Percentiles rank a stretch among this genome's conserved stretches.
Evolutionary conservation across 441 rosid genomes (phyloP).

Genomic region (Arabidopsis lyrata): DNA sequence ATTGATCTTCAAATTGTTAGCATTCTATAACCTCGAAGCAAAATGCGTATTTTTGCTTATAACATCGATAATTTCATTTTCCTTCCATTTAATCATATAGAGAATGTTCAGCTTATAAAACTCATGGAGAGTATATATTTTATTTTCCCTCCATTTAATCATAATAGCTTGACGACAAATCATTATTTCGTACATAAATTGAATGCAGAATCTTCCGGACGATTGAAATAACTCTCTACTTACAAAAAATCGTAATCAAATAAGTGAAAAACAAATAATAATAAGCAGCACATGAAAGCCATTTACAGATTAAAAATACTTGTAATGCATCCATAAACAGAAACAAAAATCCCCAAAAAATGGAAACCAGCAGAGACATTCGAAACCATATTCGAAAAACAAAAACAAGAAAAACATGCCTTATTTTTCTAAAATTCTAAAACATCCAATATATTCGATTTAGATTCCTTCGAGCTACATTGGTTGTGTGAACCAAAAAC

Average conservation of each 20-base stretch:
- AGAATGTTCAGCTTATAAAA: background rate
- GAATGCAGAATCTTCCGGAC: constrained; percentile 42
- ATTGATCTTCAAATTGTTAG: background rate
- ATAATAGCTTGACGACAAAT: constrained; percentile 33
- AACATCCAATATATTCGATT: constrained; percentile 16
- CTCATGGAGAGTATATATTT: background rate
- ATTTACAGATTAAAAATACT: constrained; percentile 7
- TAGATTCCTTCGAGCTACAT: constrained; percentile 16
- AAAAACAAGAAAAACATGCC: constrained; percentile 30
- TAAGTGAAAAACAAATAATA: constrained; percentile 9
- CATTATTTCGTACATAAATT: constrained; percentile 34
- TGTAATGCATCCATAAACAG: constrained; percentile 3
- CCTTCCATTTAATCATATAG: background rate
- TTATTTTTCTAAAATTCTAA: background rate
- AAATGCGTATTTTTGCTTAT: background rate
- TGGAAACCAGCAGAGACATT: constrained; percentile 25
- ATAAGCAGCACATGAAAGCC: constrained; percentile 37
- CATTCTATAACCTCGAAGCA: background rate
- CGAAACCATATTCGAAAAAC: constrained; percentile 26
- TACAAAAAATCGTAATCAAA: background rate
- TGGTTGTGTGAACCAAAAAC: constrained; percentile 17
- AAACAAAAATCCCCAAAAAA: constrained; percentile 1
- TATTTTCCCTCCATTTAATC: constrained; percentile 26
- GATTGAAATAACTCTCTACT: background rate
- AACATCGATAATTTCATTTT: background rate